Evolutionary conservation across 208 protist species (phyloP).

Genomic region (Acanthamoeba lenticulata): DNA sequence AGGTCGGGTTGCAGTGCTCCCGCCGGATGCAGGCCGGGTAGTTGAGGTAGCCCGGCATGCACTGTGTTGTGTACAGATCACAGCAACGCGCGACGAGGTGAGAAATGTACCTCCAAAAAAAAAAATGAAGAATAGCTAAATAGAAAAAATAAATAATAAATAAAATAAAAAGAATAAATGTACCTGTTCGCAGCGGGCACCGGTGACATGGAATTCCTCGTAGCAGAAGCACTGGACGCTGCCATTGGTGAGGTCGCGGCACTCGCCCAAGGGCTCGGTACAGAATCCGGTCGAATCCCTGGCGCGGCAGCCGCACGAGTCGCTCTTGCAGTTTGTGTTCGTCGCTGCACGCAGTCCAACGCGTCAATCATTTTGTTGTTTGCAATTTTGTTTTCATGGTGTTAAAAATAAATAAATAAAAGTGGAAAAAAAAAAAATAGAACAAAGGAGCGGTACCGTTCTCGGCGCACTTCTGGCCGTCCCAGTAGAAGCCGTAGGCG

Average conservation of each 20-base stretch:
- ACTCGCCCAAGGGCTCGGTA: neutral
- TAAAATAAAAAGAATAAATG: no score
- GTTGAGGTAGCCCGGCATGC: slow-evolving; percentile 21
- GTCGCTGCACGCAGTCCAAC: neutral
- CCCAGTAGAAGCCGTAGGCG: neutral
- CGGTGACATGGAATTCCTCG: neutral
- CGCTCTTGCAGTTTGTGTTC: neutral
- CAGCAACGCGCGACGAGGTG: neutral
- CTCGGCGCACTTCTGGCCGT: neutral
- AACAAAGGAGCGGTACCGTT: no score
- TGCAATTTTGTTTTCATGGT: no score
- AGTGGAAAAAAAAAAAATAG: no score
- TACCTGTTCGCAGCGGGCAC: slow-evolving; percentile 9
- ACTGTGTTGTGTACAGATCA: neutral
- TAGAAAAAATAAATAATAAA: no score
- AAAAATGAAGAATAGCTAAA: no score
- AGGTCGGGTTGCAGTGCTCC: slow-evolving; percentile 36
- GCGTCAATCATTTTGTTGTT: no score
- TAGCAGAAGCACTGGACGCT: neutral
- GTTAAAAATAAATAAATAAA: no score
- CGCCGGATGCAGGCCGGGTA: neutral
- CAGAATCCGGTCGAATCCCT: neutral
- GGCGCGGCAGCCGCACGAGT: neutral
- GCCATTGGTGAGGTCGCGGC: neutral
- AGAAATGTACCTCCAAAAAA: no score